Evolutionary conservation across 257 asterid species (phyloP).

Genomic region (Fraxinus quadrangulata): DNA sequence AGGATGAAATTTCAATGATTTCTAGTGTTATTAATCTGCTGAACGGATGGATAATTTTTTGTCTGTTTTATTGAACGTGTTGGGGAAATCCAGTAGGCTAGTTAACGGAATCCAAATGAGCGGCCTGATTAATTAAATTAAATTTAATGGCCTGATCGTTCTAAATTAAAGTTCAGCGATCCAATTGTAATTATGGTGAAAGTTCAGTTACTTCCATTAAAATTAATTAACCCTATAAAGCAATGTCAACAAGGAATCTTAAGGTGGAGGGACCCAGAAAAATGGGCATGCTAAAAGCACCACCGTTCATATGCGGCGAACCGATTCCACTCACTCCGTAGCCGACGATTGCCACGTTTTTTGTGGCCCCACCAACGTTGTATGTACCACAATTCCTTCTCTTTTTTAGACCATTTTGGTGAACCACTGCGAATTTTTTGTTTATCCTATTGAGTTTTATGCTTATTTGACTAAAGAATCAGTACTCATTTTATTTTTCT

Average conservation of each 20-base stretch:
- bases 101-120: too few relatives aligned
- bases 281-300: slow-evolving; percentile 22
- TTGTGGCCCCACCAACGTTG: background rate
- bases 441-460: background rate
- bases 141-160: too few relatives aligned
- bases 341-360: slow-evolving; percentile 36
- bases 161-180: too few relatives aligned
- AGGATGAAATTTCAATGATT: too few relatives aligned
- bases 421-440: background rate
- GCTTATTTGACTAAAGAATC: background rate
- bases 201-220: too few relatives aligned
- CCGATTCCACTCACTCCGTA: slow-evolving; percentile 20
- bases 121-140: too few relatives aligned
- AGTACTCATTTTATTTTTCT: background rate
- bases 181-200: too few relatives aligned
- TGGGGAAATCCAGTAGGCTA: too few relatives aligned
- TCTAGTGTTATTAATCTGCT: too few relatives aligned
- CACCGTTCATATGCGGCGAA: slow-evolving; percentile 54
- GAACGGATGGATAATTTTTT: too few relatives aligned
- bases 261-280: slow-evolving; percentile 5
- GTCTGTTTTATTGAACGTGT: too few relatives aligned
- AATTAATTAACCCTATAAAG: background rate
- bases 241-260: background rate
- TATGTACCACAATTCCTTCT: background rate
- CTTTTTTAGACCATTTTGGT: background rate